These are phyloP conservation scores for Hortiboletus flavorubellus DNA, from an alignment of 768 basidiomycete genomes.

Conservation along the genomic window DNA sequence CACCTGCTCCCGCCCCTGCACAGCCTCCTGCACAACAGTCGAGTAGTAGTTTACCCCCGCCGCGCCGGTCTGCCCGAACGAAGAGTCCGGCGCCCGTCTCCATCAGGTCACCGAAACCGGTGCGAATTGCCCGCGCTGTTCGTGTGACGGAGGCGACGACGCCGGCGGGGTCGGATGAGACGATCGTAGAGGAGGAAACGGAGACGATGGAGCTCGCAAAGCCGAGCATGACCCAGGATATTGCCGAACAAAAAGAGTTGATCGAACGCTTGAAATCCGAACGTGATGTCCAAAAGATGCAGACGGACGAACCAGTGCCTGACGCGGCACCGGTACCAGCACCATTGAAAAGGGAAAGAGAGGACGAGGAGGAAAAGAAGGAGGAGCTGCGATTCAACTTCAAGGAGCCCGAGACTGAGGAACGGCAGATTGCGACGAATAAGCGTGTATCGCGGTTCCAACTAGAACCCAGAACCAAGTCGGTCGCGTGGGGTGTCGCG, in stretches of 20 bases:
- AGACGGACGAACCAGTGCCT: conserved; percentile 15
- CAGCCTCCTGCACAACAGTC: conserved; percentile 15
- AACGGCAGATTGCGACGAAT: conserved; percentile 60
- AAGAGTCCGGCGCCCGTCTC: conserved; percentile 38
- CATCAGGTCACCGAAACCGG: conserved; percentile 34
- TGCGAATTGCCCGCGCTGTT: conserved; percentile 19
- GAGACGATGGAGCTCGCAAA: conserved; percentile 57
- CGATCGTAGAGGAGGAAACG: conserved; percentile 62
- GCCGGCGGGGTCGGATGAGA: conserved; percentile 58
- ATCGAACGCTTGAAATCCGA: conserved; percentile 70
- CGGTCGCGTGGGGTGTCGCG: conserved; percentile 78
- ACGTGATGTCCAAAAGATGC: conserved; percentile 38
- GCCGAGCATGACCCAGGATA: conserved; percentile 64
- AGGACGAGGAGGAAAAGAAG: conserved; percentile 40
- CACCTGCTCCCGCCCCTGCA: conserved; percentile 32
- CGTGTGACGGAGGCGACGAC: conserved; percentile 37
- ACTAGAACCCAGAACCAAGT: conserved; percentile 66
- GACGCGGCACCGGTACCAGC: conserved; percentile 24
- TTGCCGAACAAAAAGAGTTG: conserved; percentile 74
- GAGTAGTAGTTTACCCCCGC: conserved; percentile 34
- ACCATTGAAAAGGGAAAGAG: conserved; percentile 50
- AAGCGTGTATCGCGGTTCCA: conserved; percentile 54
- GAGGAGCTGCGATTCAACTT: conserved; percentile 56
- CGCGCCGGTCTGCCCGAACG: conserved; percentile 43
- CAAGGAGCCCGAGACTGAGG: conserved; percentile 62